Percentiles rank a stretch among this genome's conserved stretches.
phyloP scores from a whole-genome alignment of 768 basidiomycete species.

The Tulasnella sp. region DNA sequence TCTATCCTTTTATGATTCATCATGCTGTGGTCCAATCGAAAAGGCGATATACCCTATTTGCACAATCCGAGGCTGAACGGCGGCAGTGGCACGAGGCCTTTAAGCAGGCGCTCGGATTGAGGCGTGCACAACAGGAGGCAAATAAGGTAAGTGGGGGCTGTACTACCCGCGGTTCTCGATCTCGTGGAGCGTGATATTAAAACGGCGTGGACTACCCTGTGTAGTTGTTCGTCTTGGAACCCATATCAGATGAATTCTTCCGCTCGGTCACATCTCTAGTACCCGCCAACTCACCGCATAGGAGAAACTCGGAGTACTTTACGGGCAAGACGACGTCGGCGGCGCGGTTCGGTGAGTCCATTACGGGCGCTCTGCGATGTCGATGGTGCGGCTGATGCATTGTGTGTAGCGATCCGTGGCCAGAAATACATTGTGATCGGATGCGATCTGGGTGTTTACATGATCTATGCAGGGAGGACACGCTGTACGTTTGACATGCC shows the following conservation, averaged over 20 bases:
- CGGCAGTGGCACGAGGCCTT: constrained; percentile 52
- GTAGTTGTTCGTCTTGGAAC: constrained; percentile 56
- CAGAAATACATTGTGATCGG: constrained; percentile 52
- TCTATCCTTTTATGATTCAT: constrained; percentile 69
- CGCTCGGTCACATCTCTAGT: constrained; percentile 33
- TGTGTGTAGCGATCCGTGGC: constrained; percentile 34
- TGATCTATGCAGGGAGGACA: constrained; percentile 38
- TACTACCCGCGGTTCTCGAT: not conserved
- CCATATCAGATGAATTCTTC: constrained; percentile 51
- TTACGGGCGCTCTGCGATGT: not conserved
- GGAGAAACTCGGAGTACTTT: constrained; percentile 26
- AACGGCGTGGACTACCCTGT: not conserved
- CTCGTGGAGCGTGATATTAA: not conserved
- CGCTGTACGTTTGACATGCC: constrained; percentile 34
- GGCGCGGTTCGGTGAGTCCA: constrained; percentile 47
- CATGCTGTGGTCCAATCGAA: constrained; percentile 45
- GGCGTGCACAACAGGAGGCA: constrained; percentile 51
- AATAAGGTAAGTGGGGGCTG: constrained; percentile 45
- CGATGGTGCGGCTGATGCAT: not conserved
- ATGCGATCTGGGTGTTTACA: constrained; percentile 58
- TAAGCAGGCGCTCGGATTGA: constrained; percentile 48
- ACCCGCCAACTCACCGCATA: constrained; percentile 19
- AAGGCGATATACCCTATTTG: constrained; percentile 63
- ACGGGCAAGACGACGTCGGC: constrained; percentile 51
- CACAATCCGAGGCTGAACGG: constrained; percentile 42